Evolutionary conservation across 768 basidiomycete genomes (phyloP).

Genomic region (Podaxis mareebaensis): DNA sequence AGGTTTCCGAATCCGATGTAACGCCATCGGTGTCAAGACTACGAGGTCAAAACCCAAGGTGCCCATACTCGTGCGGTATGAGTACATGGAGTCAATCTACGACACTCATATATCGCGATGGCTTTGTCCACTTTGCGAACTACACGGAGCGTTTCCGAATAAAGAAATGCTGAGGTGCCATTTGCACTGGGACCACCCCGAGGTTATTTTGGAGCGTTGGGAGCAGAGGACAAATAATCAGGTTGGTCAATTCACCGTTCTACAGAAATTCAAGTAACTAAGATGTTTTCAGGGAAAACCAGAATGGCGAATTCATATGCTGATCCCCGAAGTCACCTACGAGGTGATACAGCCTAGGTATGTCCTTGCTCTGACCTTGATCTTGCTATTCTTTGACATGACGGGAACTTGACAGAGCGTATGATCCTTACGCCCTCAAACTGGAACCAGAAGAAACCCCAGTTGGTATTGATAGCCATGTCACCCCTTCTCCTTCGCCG

Average conservation of each 20-base stretch:
- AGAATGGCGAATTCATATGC: slow-evolving; percentile 12
- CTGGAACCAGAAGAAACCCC: slow-evolving; percentile 3
- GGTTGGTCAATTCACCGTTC: background rate
- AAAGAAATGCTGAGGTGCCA: slow-evolving; percentile 15
- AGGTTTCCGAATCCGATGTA: slow-evolving; percentile 20
- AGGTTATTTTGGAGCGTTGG: slow-evolving; percentile 18
- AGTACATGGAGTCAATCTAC: slow-evolving; percentile 8
- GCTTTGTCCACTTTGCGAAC: slow-evolving; percentile 20
- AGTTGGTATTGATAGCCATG: background rate
- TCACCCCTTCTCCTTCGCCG: background rate
- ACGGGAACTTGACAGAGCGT: background rate
- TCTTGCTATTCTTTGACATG: background rate
- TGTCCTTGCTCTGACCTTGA: background rate
- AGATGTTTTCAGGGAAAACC: slow-evolving; percentile 6
- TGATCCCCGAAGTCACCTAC: slow-evolving; percentile 9
- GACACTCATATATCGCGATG: slow-evolving; percentile 8
- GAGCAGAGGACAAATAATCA: slow-evolving; percentile 15
- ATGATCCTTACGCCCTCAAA: background rate
- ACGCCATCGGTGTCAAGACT: slow-evolving; percentile 13
- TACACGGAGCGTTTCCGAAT: slow-evolving; percentile 19
- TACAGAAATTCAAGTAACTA: background rate
- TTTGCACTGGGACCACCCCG: slow-evolving; percentile 18
- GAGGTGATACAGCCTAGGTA: slow-evolving; percentile 7
- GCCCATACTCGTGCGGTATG: slow-evolving; percentile 9
- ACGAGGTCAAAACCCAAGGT: background rate